Percentiles rank a stretch among this genome's conserved stretches.
phyloP scores from a whole-genome alignment of 116 monocot species.

The Phalaenopsis hybrid region DNA sequence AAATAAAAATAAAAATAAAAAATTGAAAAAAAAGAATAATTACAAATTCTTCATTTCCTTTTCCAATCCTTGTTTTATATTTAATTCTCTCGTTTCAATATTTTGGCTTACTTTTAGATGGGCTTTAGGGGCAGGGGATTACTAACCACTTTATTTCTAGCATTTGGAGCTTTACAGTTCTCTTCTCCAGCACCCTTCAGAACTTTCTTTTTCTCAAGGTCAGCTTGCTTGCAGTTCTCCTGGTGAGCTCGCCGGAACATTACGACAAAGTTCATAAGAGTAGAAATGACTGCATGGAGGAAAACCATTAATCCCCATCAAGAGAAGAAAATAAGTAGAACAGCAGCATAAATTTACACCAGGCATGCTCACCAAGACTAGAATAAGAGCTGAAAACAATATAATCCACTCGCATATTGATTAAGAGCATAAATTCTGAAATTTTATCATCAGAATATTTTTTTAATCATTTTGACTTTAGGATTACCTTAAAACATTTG shows the following conservation, averaged over 20 bases:
- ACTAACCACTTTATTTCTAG: constrained; percentile 20
- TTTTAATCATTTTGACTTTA: no score
- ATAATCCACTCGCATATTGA: neutral
- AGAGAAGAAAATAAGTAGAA: neutral
- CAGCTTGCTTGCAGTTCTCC: constrained; percentile 61
- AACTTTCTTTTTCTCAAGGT: constrained; percentile 60
- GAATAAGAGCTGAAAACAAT: neutral
- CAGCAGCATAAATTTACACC: no score
- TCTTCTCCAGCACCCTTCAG: constrained; percentile 48
- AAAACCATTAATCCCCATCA: neutral
- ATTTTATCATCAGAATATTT: no score
- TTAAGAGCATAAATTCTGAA: neutral
- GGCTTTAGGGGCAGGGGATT: neutral
- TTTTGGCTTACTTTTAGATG: neutral
- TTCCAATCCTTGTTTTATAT: constrained; percentile 11
- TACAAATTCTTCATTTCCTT: neutral
- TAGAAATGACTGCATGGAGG: constrained; percentile 51
- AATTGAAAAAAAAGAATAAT: neutral
- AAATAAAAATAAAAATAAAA: neutral
- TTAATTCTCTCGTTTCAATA: neutral
- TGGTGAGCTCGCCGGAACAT: constrained; percentile 53
- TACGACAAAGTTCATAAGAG: constrained; percentile 42
- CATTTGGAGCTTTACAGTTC: constrained; percentile 25
- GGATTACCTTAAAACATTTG: no score
- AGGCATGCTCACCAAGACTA: neutral